Base-by-base conservation (phyloP, 2,329 filamentous ascomycete genomes). In the Apiospora saccharicola region DNA sequence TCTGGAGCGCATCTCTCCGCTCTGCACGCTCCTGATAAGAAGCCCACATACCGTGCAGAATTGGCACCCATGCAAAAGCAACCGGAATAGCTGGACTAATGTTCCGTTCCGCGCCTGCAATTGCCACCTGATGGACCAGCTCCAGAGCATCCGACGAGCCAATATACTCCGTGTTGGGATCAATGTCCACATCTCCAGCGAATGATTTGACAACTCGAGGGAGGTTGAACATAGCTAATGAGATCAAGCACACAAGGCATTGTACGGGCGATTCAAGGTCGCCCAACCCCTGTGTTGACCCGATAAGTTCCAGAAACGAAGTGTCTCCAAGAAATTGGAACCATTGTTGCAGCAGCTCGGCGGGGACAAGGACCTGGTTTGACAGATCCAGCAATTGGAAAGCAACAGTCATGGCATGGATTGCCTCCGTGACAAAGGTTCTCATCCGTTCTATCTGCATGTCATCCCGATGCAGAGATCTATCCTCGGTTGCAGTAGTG, bases 61-160 rank as follows among this genome's bases (percentile, higher is more conserved):
- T 89, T 68, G 96, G 85, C 4, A 92, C 90, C 95, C 95, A 98
- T 3, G 93, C 90, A 75, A 97, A 93, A 26, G 94, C 88, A 24
- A 93, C 90, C 1, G 94, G 94, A 71, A 90, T 90, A 26, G 93
- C 93, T 47, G 90, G 89, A 49, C 86, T 84, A n/a, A 89, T 85
- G 22, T 87, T 87, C 26, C 83, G 79, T 41, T 86, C 86, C 16
- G 90, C 88, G 10, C 91, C 89, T 71, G 86, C 84, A 34, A 92
- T 82, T 46, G 98, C 86, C n/a, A 92, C 88, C 70, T 89, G 88
- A 76, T 96, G 94, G 19, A 98, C 88, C 71, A 91, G 88, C 68
- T 90, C 88, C n/a, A 97, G 86, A 26, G 93, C 89, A 8, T 90
- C 87, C 3, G 90, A 88, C 69, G 93, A 91, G 24, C 92, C 86